Evolutionary conservation across 768 basidiomycete genomes (phyloP).

Genomic region (Gyrodon lividus): DNA sequence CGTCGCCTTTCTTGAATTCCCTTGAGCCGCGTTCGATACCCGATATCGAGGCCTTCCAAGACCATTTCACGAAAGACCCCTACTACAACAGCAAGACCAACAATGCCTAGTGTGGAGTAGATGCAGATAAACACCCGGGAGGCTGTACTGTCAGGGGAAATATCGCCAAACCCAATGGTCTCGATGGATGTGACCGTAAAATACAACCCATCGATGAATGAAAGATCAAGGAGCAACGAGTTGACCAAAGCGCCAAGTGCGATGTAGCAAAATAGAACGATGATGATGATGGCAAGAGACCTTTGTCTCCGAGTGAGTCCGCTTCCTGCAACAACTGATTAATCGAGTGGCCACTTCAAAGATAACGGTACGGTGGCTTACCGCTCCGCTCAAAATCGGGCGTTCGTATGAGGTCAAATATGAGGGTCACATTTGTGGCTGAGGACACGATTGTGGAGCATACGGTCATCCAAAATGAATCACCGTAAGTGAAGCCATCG

Average conservation of each 20-base stretch:
- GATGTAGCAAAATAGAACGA: conserved; percentile 69
- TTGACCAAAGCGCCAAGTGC: conserved; percentile 68
- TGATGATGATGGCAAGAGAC: conserved; percentile 75
- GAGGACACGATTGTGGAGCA: conserved; percentile 70
- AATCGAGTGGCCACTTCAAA: neutral
- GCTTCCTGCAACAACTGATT: conserved; percentile 49
- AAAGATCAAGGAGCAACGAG: conserved; percentile 47
- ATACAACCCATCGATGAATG: conserved; percentile 75
- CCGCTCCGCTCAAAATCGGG: conserved; percentile 65
- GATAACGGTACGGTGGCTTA: conserved; percentile 24
- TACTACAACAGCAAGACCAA: conserved; percentile 65
- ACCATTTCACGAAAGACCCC: conserved; percentile 67
- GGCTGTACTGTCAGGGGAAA: conserved; percentile 49
- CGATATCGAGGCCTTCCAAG: conserved; percentile 69
- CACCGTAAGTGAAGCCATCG: conserved; percentile 69
- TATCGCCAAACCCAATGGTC: conserved; percentile 77
- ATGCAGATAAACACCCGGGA: conserved; percentile 59
- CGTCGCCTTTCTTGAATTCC: conserved; percentile 46
- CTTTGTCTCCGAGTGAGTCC: conserved; percentile 81
- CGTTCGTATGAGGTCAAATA: conserved; percentile 58
- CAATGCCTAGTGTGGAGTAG: conserved; percentile 58
- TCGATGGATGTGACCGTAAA: conserved; percentile 75
- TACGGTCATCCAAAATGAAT: conserved; percentile 75
- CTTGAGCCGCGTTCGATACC: conserved; percentile 54
- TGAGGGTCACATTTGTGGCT: conserved; percentile 65